Percentiles rank a stretch among this genome's conserved stretches.
Conservation (phyloP, 2,329 filamentous ascomycete species). For the Atkinsonella hypoxylon region DNA sequence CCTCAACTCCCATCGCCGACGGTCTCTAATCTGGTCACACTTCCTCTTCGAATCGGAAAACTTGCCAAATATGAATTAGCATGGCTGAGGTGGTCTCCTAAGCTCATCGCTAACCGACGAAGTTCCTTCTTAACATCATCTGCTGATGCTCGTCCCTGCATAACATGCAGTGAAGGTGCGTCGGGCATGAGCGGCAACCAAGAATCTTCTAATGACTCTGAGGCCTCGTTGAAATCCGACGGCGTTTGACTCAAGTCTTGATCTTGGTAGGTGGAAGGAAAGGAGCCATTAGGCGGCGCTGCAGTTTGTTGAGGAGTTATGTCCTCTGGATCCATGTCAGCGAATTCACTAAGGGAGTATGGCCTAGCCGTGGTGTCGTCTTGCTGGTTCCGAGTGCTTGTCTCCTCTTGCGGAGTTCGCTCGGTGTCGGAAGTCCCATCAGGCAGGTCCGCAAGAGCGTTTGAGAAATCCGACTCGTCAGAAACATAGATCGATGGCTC, state of each 20-base stretch:
- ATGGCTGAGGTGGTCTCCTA: slow-evolving; percentile 35
- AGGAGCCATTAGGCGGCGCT: slow-evolving; percentile 9
- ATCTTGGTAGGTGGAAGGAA: slow-evolving; percentile 7
- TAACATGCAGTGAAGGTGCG: slow-evolving; percentile 37
- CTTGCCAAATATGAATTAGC: slow-evolving; percentile 32
- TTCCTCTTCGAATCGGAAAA: slow-evolving; percentile 25
- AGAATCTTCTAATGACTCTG: slow-evolving; percentile 7
- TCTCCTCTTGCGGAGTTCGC: slow-evolving; percentile 7
- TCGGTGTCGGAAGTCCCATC: slow-evolving; percentile 8
- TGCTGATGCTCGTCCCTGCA: slow-evolving; percentile 40
- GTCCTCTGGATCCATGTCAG: slow-evolving; percentile 27
- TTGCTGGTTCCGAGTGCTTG: slow-evolving; percentile 6
- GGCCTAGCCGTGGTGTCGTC: slow-evolving; percentile 14
- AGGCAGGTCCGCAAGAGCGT: slow-evolving; percentile 20
- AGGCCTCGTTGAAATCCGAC: slow-evolving; percentile 10
- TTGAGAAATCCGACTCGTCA: slow-evolving; percentile 41
- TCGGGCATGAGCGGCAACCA: slow-evolving; percentile 27
- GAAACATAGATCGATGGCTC: slow-evolving; percentile 51
- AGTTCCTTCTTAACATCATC: slow-evolving; percentile 40
- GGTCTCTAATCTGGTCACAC: slow-evolving; percentile 15
- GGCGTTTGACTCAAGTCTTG: slow-evolving; percentile 11
- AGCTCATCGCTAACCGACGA: slow-evolving; percentile 35
- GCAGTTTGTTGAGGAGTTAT: slow-evolving; percentile 21
- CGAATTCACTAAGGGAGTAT: slow-evolving; percentile 29
- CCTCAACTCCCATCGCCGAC: background rate